A percentile compares a stretch with the other conserved stretches of the same genome.
phyloP scores from a whole-genome alignment of 1,139 yeast species.

The Geotrichum klebahnii region DNA sequence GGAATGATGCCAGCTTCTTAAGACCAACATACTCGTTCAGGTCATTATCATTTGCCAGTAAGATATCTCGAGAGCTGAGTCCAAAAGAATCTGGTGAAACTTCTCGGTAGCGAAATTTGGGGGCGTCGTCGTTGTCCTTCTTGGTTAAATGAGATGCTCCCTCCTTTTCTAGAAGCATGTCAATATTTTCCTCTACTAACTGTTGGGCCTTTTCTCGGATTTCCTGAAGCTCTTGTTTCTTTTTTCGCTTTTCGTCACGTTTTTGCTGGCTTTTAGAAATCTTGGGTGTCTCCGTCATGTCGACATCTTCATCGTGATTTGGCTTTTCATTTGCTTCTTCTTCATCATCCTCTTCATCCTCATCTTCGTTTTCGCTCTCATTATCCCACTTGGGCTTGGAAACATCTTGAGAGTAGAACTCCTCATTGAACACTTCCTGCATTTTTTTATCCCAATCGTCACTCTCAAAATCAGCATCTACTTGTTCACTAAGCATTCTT shows the following conservation, averaged over 20 bases:
- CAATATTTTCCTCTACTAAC: slow-evolving; percentile 56
- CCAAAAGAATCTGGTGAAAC: slow-evolving; percentile 95
- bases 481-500: slow-evolving; percentile 60
- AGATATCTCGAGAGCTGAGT: slow-evolving; percentile 76
- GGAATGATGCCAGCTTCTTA: slow-evolving; percentile 89
- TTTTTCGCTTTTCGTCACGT: slow-evolving; percentile 51
- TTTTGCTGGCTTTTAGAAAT: slow-evolving; percentile 32
- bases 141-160: slow-evolving; percentile 25
- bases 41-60: slow-evolving; percentile 82
- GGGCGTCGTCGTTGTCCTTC: slow-evolving; percentile 48
- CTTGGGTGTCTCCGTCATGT: slow-evolving; percentile 28
- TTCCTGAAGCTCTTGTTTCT: slow-evolving; percentile 59
- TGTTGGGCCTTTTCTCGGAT: slow-evolving; percentile 66
- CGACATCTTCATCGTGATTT: slow-evolving; percentile 32
- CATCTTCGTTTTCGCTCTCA: slow-evolving; percentile 38
- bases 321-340: slow-evolving; percentile 34
- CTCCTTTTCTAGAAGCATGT: slow-evolving; percentile 35
- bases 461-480: slow-evolving; percentile 86
- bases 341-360: slow-evolving; percentile 34
- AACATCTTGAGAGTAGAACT: slow-evolving; percentile 56
- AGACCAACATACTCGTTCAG: slow-evolving; percentile 80
- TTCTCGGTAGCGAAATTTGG: slow-evolving; percentile 80
- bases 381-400: slow-evolving; percentile 47
- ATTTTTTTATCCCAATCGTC: slow-evolving; percentile 88
- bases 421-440: slow-evolving; percentile 81